A percentile compares a stretch with the other conserved stretches of the same genome.
phyloP scores from a whole-genome alignment of 768 basidiomycete genomes.

The Brasilioporus rufonigricans region DNA sequence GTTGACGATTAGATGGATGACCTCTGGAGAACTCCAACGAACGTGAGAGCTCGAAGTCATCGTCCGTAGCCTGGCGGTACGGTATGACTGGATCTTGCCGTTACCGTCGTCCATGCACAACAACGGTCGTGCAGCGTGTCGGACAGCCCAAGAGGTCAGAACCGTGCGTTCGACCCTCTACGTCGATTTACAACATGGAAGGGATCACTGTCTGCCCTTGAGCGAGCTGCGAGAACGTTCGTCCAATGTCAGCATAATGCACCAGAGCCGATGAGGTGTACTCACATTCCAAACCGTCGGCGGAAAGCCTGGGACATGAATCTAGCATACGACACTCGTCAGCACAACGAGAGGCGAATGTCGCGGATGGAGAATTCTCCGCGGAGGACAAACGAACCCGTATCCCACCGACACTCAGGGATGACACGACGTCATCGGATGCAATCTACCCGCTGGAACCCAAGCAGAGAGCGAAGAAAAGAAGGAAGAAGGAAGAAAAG shows the following conservation, averaged over 20 bases:
- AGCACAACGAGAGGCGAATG: not conserved
- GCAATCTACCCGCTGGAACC: not conserved
- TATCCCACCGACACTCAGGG: not conserved
- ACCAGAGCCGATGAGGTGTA: not conserved
- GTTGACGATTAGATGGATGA: not conserved
- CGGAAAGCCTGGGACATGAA: not conserved
- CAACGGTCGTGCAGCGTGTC: no score
- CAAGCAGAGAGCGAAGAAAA: not conserved
- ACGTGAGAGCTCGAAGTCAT: no score
- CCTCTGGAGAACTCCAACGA: not conserved
- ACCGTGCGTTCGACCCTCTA: not conserved
- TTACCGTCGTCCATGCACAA: no score
- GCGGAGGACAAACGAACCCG: not conserved
- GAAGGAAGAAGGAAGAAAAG: not conserved
- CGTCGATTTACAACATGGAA: not conserved
- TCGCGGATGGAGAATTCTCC: not conserved
- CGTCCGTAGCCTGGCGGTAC: not conserved
- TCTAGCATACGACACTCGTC: not conserved
- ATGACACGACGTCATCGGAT: not conserved
- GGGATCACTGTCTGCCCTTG: not conserved
- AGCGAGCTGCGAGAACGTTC: not conserved
- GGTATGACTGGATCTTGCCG: not conserved
- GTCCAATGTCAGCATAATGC: not conserved
- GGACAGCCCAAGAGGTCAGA: no score
- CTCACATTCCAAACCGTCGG: conserved; percentile 1